Base-by-base conservation (phyloP, 2,329 filamentous ascomycete species). In the Mycosphaerella arachidis region DNA sequence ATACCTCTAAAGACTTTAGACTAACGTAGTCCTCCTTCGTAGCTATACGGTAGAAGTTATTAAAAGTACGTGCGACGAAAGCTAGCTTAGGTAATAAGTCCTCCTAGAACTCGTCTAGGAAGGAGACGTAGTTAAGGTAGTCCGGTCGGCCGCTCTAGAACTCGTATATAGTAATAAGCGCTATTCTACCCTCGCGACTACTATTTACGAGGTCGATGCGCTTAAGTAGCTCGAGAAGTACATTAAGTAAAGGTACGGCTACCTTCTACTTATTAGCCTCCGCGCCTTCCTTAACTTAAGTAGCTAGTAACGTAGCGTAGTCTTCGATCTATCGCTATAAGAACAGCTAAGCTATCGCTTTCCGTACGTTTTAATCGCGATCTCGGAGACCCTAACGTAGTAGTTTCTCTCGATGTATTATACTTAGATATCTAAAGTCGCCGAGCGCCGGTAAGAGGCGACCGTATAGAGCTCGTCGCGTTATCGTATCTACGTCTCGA, bases 291-390 rank as follows among this genome's bases (percentile, higher is more conserved):
- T 77, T 76, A 6, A 82, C 78, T 43, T 85, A 84, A 20, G 81
- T 79, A 37, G 86, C 83, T 7, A 82, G 79, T 1, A 84, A 81
- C 1, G 88, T 88, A 6, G 90, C 92, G 68, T 92, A 97, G 71
- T 97, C 91, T 71, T 97, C 93, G 62, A 99, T 93, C 94, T 94
- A 99, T n/a, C 91, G 86, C 71, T 97, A 92, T 62, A 89, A 86
- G 77, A 99, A 99, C 6, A 97, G 81, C 50, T 90, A 87, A 7
- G 90, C 91, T 3, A 94, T 90, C 8, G 93, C 93, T 73, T 96
- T 96, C 55, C 92, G 86, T 12, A 99, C 94, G 67, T 89, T 91
- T 66, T 97, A 92, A 67, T 99, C 94, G 74, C 94, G 86, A 73
- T 99, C 94, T 43, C 92, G 86, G 45, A 99, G 79, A 54, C 94